phyloP scores from a whole-genome alignment of 2,329 filamentous ascomycete genomes.

The Neopestalotiopsis sp. region DNA sequence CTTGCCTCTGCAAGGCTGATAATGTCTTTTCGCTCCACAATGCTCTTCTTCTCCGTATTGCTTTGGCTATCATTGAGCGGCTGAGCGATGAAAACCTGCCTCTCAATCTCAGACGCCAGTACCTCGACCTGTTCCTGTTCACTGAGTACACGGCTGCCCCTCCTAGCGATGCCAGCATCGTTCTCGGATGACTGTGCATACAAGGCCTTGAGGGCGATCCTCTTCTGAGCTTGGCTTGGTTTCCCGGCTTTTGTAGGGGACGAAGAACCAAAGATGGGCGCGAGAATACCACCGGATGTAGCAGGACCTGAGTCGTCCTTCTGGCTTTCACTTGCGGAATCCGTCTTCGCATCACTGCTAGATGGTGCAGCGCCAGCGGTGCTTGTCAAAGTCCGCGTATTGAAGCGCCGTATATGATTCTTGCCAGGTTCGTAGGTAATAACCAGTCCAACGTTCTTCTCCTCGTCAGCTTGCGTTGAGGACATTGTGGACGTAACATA shows the following conservation, averaged over 20 bases:
- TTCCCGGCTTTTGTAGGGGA: constrained; percentile 10
- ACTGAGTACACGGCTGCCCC: constrained; percentile 47
- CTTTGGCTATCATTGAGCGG: constrained; percentile 41
- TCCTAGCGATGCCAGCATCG: constrained; percentile 39
- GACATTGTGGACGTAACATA: constrained; percentile 92
- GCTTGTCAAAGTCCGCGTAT: constrained; percentile 80
- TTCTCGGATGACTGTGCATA: constrained; percentile 59
- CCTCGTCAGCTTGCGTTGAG: constrained; percentile 74
- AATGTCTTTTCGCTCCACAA: constrained; percentile 70
- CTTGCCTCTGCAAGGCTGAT: constrained; percentile 85
- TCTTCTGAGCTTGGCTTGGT: constrained; percentile 39
- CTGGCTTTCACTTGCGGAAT: constrained; percentile 5
- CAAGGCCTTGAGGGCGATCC: constrained; percentile 60
- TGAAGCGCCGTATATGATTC: constrained; percentile 76
- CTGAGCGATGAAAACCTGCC: constrained; percentile 60
- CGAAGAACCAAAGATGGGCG: constrained; percentile 48
- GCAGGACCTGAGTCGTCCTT: background rate
- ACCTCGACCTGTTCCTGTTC: constrained; percentile 62
- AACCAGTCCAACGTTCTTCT: constrained; percentile 82
- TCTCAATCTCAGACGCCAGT: constrained; percentile 79
- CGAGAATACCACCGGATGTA: constrained; percentile 24
- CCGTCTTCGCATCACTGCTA: constrained; percentile 14
- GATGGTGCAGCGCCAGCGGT: constrained; percentile 37
- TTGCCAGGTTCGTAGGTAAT: constrained; percentile 76
- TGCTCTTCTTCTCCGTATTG: constrained; percentile 47